These are phyloP conservation scores for Aschersonia sp. DNA, from an alignment of 2,329 filamentous ascomycete genomes.

Conservation along the genomic window DNA sequence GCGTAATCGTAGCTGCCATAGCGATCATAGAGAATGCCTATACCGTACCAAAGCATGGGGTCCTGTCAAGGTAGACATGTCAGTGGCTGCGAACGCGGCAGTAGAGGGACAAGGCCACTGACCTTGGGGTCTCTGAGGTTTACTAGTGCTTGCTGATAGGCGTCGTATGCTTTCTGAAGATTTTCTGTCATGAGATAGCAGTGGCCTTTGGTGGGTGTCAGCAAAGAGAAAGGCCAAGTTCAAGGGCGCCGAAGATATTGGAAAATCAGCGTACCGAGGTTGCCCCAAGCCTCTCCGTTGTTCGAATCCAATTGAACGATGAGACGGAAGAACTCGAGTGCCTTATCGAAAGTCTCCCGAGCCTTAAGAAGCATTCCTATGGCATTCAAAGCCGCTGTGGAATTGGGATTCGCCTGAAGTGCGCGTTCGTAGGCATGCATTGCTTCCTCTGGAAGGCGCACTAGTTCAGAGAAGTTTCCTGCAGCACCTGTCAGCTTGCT, in stretches of 20 bases:
- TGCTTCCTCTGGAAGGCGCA: slow-evolving; percentile 79
- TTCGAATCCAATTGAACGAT: slow-evolving; percentile 79
- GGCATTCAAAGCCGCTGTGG: slow-evolving; percentile 81
- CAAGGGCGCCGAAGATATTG: slow-evolving; percentile 10
- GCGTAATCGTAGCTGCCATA: slow-evolving; percentile 95
- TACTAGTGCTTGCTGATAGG: slow-evolving; percentile 89
- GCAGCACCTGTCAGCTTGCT: slow-evolving; percentile 1
- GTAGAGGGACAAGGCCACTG: too few relatives aligned
- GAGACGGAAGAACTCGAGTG: slow-evolving; percentile 80
- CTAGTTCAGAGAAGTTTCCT: slow-evolving; percentile 77
- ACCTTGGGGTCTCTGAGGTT: slow-evolving; percentile 85
- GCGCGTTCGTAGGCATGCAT: slow-evolving; percentile 85
- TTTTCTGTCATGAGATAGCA: slow-evolving; percentile 99
- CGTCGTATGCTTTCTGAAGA: slow-evolving; percentile 87
- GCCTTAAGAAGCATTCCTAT: slow-evolving; percentile 85
- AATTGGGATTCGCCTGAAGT: slow-evolving; percentile 74
- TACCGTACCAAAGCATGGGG: slow-evolving; percentile 96
- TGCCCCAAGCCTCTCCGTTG: slow-evolving; percentile 95
- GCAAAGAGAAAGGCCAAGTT: not conserved
- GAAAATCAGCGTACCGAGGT: slow-evolving; percentile 51
- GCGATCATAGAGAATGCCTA: slow-evolving; percentile 90
- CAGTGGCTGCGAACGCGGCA: not conserved
- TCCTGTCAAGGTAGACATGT: slow-evolving; percentile 38
- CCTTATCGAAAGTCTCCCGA: slow-evolving; percentile 85
- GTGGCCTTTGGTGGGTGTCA: slow-evolving; percentile 48